Evolutionary conservation across 345 rosid species (phyloP).

Genomic region (Microthlaspi erraticum): DNA sequence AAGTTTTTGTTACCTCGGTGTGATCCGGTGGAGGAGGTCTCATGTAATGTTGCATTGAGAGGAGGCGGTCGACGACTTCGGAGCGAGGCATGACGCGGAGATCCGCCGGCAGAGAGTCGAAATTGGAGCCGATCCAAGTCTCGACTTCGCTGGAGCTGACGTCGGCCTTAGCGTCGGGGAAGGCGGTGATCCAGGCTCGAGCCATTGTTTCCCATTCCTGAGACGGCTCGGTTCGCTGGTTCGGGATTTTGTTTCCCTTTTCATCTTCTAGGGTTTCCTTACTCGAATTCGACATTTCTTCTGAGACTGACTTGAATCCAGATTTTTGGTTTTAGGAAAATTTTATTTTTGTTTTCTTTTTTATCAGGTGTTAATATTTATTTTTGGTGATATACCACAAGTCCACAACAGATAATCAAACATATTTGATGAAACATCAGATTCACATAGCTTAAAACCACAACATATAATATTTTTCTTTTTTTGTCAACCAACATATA

Average conservation of each 20-base stretch:
- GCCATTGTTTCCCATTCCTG: slow-evolving; percentile 97
- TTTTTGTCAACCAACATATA: too few species aligned
- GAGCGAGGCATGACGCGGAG: slow-evolving; percentile 80
- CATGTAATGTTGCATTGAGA: slow-evolving; percentile 80
- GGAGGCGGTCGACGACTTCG: slow-evolving; percentile 78
- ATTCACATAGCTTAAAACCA: too few species aligned
- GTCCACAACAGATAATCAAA: too few species aligned
- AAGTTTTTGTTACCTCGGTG: slow-evolving; percentile 38
- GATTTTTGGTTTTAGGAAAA: not conserved
- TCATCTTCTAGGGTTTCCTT: slow-evolving; percentile 6
- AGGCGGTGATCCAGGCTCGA: slow-evolving; percentile 79
- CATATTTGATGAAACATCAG: too few species aligned
- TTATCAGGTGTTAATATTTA: too few species aligned
- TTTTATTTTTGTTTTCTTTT: too few species aligned
- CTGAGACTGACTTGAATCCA: not conserved
- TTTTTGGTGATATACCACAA: too few species aligned
- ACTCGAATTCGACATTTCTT: slow-evolving; percentile 16
- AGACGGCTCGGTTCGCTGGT: slow-evolving; percentile 46
- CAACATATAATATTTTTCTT: too few species aligned
- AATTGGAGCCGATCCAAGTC: slow-evolving; percentile 85
- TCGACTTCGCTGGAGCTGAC: slow-evolving; percentile 73
- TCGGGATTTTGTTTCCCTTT: not conserved
- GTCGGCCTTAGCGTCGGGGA: slow-evolving; percentile 83
- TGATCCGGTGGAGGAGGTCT: slow-evolving; percentile 58
- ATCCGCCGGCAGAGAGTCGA: slow-evolving; percentile 62